Evolutionary conservation across 257 asterid genomes (phyloP).

Genomic region (Gentiana macrophylla): DNA sequence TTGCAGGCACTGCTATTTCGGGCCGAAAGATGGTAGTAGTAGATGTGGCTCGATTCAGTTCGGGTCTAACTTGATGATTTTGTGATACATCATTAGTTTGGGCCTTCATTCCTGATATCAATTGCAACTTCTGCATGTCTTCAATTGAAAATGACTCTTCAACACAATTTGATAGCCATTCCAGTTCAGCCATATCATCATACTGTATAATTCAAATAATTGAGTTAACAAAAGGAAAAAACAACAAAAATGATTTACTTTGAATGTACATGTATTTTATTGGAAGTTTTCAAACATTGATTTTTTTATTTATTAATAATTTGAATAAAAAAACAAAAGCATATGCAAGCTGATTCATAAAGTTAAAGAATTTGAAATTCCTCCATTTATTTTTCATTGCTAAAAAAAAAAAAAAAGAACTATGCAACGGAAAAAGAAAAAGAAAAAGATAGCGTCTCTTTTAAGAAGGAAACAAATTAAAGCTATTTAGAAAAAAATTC

Average conservation of each 20-base stretch:
- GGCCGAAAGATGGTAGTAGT: conserved; percentile 26
- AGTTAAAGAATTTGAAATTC: conserved; percentile 1
- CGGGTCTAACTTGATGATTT: conserved; percentile 39
- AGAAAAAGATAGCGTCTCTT: conserved; percentile 18
- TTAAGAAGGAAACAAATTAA: conserved; percentile 20
- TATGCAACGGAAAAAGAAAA: conserved; percentile 15
- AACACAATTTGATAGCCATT: conserved; percentile 76
- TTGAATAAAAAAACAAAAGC: neutral
- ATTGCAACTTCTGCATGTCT: conserved; percentile 56
- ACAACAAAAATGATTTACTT: neutral
- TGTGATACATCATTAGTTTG: conserved; percentile 24
- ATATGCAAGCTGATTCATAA: conserved; percentile 7
- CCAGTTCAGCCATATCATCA: conserved; percentile 83
- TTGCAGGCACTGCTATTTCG: conserved; percentile 61
- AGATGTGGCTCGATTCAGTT: conserved; percentile 20
- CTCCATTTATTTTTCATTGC: neutral
- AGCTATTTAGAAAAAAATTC: conserved; percentile 15
- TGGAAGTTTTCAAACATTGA: neutral
- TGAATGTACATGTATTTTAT: neutral
- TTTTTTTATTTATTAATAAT: neutral
- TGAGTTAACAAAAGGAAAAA: neutral
- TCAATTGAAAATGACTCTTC: conserved; percentile 81
- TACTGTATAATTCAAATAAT: conserved; percentile 23
- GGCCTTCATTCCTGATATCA: conserved; percentile 50
- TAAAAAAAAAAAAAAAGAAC: neutral